These are phyloP conservation scores for Mixia osmundae DNA, from an alignment of 1,284 basidiomycete genomes.

Conservation along the genomic window DNA sequence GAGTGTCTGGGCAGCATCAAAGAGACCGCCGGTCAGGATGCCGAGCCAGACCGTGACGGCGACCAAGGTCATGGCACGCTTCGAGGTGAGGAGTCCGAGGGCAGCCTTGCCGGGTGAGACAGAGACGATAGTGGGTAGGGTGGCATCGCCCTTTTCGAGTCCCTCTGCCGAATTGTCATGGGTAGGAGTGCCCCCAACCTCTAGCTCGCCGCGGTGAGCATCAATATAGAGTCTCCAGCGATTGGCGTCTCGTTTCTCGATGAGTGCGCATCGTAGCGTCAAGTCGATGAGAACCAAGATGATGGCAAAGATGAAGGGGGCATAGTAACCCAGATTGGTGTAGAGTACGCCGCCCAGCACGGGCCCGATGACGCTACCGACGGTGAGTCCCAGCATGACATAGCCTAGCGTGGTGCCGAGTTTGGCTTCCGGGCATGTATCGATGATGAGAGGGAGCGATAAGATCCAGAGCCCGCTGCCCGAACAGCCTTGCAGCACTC, in stretches of 20 bases:
- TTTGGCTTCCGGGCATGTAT: constrained; percentile 4
- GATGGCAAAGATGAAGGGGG: constrained; percentile 16
- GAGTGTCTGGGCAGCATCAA: constrained; percentile 8
- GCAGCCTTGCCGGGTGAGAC: neutral
- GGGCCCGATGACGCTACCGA: constrained; percentile 11
- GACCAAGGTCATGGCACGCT: neutral
- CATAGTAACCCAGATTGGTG: constrained; percentile 13
- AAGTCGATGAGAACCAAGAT: constrained; percentile 12
- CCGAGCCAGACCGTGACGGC: constrained; percentile 1
- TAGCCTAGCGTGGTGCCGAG: constrained; percentile 7
- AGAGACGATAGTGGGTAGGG: neutral
- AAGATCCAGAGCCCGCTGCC: constrained; percentile 16
- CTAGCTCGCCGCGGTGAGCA: neutral
- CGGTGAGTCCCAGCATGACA: constrained; percentile 13
- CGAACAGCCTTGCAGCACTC: constrained; percentile 15
- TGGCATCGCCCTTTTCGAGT: neutral
- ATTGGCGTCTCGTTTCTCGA: constrained; percentile 14
- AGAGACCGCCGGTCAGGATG: constrained; percentile 11
- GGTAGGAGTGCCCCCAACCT: neutral
- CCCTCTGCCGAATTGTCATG: neutral
- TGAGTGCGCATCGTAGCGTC: constrained; percentile 11
- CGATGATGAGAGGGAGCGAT: constrained; percentile 11
- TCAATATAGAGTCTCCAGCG: constrained; percentile 3
- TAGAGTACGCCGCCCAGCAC: constrained; percentile 13
- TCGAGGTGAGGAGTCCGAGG: neutral